Evolutionary conservation across 176 grass and related monocot genomes (phyloP).

Genomic region (Luzula sylvatica): DNA sequence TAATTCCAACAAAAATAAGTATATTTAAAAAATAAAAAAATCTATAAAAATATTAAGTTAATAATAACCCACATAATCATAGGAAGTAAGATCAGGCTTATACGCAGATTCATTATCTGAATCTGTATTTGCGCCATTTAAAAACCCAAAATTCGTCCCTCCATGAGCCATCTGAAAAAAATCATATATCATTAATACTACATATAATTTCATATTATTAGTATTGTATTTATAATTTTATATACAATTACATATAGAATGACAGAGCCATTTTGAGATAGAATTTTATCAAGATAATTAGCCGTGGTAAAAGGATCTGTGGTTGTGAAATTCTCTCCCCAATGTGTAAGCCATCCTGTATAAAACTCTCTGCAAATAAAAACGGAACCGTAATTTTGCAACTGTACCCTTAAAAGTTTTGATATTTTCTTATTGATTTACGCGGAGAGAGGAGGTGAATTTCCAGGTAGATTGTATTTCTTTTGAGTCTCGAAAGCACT

Average conservation of each 20-base stretch:
- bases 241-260: conserved; percentile 82
- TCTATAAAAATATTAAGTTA: neutral
- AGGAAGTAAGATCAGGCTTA: conserved; percentile 83
- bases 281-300: conserved; percentile 52
- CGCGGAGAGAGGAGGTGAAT: conserved; percentile 81
- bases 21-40: neutral
- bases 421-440: conserved; percentile 31
- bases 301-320: conserved; percentile 59
- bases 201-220: conserved; percentile 10
- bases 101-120: conserved; percentile 71
- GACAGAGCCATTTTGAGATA: conserved; percentile 79
- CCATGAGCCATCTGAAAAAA: conserved; percentile 91
- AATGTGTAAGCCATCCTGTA: conserved; percentile 95
- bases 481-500: conserved; percentile 71
- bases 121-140: conserved; percentile 95
- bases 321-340: conserved; percentile 60
- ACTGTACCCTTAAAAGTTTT: neutral
- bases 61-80: conserved; percentile 64
- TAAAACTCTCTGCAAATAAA: conserved; percentile 76
- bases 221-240: conserved; percentile 22
- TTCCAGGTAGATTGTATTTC: conserved; percentile 73
- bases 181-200: conserved; percentile 23
- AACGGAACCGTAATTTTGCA: neutral
- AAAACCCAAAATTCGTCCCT: conserved; percentile 94
- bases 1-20: conserved; percentile 5